A percentile compares a stretch with the other conserved stretches of the same genome.
Conservation (phyloP, 2,329 filamentous ascomycete genomes). For the Mycosphaerella sp. region DNA sequence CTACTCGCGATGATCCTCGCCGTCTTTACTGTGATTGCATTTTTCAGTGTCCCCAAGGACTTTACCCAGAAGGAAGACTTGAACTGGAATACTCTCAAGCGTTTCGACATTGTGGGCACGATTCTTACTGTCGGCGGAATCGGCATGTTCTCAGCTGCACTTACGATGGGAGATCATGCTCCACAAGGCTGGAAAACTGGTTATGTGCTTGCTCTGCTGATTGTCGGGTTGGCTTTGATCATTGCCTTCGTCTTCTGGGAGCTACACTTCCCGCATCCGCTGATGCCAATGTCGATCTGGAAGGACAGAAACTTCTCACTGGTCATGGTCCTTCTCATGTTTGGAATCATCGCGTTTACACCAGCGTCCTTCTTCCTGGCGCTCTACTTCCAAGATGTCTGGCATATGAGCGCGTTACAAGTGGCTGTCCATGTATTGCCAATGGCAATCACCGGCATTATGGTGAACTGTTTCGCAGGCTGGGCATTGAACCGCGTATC, state of each 20-base stretch:
- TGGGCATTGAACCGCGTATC: slow-evolving; percentile 57
- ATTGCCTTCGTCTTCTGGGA: slow-evolving; percentile 59
- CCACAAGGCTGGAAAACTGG: slow-evolving; percentile 56
- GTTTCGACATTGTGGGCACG: slow-evolving; percentile 57
- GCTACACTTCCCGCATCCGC: slow-evolving; percentile 42
- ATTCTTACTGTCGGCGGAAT: slow-evolving; percentile 58
- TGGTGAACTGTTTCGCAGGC: slow-evolving; percentile 59
- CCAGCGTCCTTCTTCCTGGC: slow-evolving; percentile 45
- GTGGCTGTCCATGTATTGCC: slow-evolving; percentile 61
- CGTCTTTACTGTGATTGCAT: slow-evolving; percentile 51
- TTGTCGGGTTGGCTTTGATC: slow-evolving; percentile 54
- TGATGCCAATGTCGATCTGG: slow-evolving; percentile 53
- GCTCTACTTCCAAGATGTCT: slow-evolving; percentile 58
- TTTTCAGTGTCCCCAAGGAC: slow-evolving; percentile 58
- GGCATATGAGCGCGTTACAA: slow-evolving; percentile 48
- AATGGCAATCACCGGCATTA: slow-evolving; percentile 56
- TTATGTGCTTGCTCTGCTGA: slow-evolving; percentile 57
- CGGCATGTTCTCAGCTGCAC: slow-evolving; percentile 57
- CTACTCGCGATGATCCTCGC: slow-evolving; percentile 59
- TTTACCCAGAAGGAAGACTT: slow-evolving; percentile 41
- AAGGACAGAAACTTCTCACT: slow-evolving; percentile 59
- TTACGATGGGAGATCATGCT: slow-evolving; percentile 52
- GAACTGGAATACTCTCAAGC: slow-evolving; percentile 46
- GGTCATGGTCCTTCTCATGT: slow-evolving; percentile 51
- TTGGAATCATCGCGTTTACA: slow-evolving; percentile 58